Base-by-base conservation (phyloP, 1,284 basidiomycete species). In the Anthracocystis setariae region DNA sequence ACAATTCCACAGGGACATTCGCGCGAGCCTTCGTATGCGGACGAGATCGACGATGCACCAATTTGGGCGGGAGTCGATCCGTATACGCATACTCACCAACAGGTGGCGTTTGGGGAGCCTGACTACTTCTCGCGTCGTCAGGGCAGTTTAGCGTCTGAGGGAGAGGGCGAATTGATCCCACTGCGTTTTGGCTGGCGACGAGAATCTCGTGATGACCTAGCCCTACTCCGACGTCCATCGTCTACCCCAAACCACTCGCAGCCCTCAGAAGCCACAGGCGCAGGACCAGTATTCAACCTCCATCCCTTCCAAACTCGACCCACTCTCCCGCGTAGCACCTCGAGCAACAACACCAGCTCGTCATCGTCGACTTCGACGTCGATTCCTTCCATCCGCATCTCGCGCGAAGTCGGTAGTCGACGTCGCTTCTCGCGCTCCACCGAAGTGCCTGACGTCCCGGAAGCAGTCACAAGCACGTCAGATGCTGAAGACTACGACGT, bases 1-100 rank as follows among this genome's bases (percentile, higher is more conserved):
- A 65, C 67, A 8, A 70, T 61, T 18, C 67, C 56, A 2, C 67
- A 70, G 13, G 67, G 57, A 3, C 49, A 61, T 20, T 64, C 67
- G 7, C 51, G 61, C 17, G 61, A 70, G 21, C 46, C 61, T 1
- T 65, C 67, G 2, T 35, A 29, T 5, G 57, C 52, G 3, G 66
- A 62, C 42, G 35, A 25, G 0, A 38, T 42, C 13, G 51, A 48
- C 8, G 49, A 52, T 4, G 39, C 39, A 5, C 20, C 39, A 8
- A 7, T 18, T 13, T 42, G 39, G 39, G 18, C 21, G 21, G 47
- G 47, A 21, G 23, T 32, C 4, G 15, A 46, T 23, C 37, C 42
- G 1, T 66, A 59, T 43, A 24, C 51, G 3, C n/a, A n/a, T n/a
- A n/a, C n/a, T n/a, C n/a, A n/a, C n/a, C 46, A 37, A 24, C 17